Evolutionary conservation across 345 rosid genomes (phyloP), one percentile per base, ranked within the genome.

Genomic region (Noccaea bulbosa): DNA sequence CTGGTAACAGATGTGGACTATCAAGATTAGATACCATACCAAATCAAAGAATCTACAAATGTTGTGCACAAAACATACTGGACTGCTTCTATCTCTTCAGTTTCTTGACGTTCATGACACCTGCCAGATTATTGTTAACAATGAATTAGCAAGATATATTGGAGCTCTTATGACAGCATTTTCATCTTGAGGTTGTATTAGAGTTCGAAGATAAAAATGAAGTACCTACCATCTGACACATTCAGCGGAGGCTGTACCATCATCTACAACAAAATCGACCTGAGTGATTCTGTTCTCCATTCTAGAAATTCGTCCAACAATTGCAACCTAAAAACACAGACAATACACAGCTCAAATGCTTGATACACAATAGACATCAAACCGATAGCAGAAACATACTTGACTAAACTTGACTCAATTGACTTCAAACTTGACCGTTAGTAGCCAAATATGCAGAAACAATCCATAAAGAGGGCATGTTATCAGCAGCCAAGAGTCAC

Each of bases 191-290:
- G 33, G 0, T 17, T 34, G n/a, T 2, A 37, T 15, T 11, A n/a
- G 34, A 60, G 17, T 24, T 0, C 38, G 15, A 49, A 37, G 22
- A 9, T 27, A 34, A 34, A 14, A 34, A 34, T 7, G 6, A 69
- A 38, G 77, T 38, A 86, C 88, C 81, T 49, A 91, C 98, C 97
- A 91, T 85, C 83, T 87, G 71, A 83, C 79, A 77, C 98, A 91
- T 44, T 91, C 97, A 68, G 91, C 78, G 69, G 78, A 81, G 70
- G 92, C 96, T 0, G 96, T 93, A 63, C 98, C 94, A 37, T 91
- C 98, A 65, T 93, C 97, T 43, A 89, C 70, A 17, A 83, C 70
- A 65, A 91, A 84, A 27, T 88, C 78, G 58, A 87, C 81, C 69
- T 91, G 91, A 24, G 87, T 85, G 62, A 88, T 82, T 73, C 86